These are phyloP conservation scores for Cercospora janseana DNA, from an alignment of 2,329 filamentous ascomycete genomes.

Conservation along the genomic window DNA sequence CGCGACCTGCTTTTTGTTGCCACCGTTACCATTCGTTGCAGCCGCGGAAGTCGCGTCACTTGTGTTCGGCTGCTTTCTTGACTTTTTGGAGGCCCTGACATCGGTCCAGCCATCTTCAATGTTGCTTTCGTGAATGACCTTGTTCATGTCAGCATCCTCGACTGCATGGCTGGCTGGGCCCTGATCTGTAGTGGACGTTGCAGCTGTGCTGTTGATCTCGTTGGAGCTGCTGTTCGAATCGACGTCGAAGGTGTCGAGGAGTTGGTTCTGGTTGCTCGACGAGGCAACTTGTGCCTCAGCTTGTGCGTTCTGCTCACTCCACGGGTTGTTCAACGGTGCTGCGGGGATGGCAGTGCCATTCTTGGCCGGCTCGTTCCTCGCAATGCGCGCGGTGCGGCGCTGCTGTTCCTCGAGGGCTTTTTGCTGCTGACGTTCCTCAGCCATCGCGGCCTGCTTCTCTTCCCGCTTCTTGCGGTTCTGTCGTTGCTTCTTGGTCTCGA, in stretches of 20 bases:
- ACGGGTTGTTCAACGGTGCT: constrained; percentile 52
- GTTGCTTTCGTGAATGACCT: constrained; percentile 48
- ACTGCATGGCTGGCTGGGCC: constrained; percentile 45
- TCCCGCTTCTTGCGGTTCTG: constrained; percentile 90
- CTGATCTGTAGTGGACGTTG: constrained; percentile 42
- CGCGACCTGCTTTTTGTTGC: constrained; percentile 17
- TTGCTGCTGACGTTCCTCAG: constrained; percentile 75
- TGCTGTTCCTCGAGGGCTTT: constrained; percentile 77
- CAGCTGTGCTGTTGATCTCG: constrained; percentile 40
- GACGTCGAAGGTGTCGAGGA: constrained; percentile 54
- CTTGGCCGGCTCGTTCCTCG: constrained; percentile 78
- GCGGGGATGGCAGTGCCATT: constrained; percentile 62
- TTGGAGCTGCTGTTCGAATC: constrained; percentile 44
- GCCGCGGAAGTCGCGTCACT: constrained; percentile 21
- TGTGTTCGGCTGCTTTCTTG: constrained; percentile 42
- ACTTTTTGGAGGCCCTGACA: constrained; percentile 56
- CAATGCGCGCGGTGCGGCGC: constrained; percentile 73
- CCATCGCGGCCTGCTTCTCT: constrained; percentile 69
- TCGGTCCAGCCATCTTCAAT: constrained; percentile 60
- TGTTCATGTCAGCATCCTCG: constrained; percentile 61
- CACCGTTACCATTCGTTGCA: constrained; percentile 3
- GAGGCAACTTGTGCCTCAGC: constrained; percentile 15
- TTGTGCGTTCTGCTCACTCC: constrained; percentile 43
- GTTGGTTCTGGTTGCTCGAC: constrained; percentile 25
- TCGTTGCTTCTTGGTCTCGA: constrained; percentile 90